Evolutionary conservation across 1,284 basidiomycete species (phyloP), one percentile per base, ranked within the genome.

Genomic region (Fomitopsis schrenkii): DNA sequence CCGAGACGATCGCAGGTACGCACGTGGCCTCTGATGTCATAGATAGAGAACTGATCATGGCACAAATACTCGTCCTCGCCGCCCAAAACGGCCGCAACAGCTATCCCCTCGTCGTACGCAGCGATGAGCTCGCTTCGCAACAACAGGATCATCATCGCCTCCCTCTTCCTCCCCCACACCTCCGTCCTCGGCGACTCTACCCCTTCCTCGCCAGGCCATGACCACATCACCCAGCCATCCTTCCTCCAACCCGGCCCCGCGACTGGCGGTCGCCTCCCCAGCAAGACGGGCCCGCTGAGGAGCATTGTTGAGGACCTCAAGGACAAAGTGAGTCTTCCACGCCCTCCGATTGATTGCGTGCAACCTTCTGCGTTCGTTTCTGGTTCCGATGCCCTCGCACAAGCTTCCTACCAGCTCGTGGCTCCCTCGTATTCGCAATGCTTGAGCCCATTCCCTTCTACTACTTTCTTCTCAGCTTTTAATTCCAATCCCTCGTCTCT

Each of bases 271-370:
- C 59, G 70, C 15, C 46, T 68, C 12, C 48, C 66, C n/a, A 44
- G 59, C 1, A 67, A 61, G 42, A 58, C 70, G 19, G 68, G 62
- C 0, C 83, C 84, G 0, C 70, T 86, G 56, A 83, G 77, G 72
- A 90, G 88, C 66, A 91, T 93, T 64, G 86, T 93, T 48, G 88
- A 92, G 12, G 90, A 92, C 73, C 80, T 92, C 55, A 83, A 79
- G 65, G 83, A 82, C 71, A 89, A 88, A 77, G 84, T 84, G 55
- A 56, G 71, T 66, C 22, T 30, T 36, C 35, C 2, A 36, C 35
- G 35, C 35, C 35, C 6, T 36, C 2, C 22, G 2, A 1, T 22
- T 22, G 22, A 22, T 22, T 33, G 2, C 30, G 30, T 33, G 30
- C 30, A 33, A 2, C 8, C 30, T 33, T 22, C 22, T 22, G 22